A percentile compares a stretch with the other conserved stretches of the same genome.
These are phyloP conservation scores for Quercus tomentella DNA, from an alignment of 331 rosid genomes.

Conservation along the genomic window DNA sequence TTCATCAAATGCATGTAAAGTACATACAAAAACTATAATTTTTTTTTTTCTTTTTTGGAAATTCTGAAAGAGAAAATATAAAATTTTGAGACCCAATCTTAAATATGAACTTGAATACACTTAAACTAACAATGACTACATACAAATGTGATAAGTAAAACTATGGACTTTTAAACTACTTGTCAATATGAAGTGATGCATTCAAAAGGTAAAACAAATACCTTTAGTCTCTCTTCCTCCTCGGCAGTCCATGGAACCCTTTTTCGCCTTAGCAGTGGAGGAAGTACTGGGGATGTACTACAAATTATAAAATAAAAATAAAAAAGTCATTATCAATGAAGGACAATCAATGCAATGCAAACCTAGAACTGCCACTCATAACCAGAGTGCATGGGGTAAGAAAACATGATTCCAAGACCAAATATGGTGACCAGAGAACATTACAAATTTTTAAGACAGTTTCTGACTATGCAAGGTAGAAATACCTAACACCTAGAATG, in stretches of 20 bases:
- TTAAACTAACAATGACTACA: background rate
- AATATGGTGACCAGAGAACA: slow-evolving; percentile 4
- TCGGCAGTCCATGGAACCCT: slow-evolving; percentile 53
- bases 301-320: slow-evolving; percentile 17
- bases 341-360: background rate
- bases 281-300: slow-evolving; percentile 36
- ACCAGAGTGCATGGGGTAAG: background rate
- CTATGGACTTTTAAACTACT: background rate
- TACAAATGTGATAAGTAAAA: background rate
- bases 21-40: background rate
- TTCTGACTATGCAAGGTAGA: slow-evolving; percentile 6
- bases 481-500: slow-evolving; percentile 8
- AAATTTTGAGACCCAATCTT: background rate
- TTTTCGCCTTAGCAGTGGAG: slow-evolving; percentile 31
- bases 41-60: too few relatives aligned
- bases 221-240: slow-evolving; percentile 64
- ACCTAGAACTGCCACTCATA: background rate
- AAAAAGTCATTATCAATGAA: background rate
- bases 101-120: background rate
- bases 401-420: slow-evolving; percentile 7
- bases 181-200: background rate
- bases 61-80: background rate
- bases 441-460: background rate
- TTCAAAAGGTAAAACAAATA: slow-evolving; percentile 14
- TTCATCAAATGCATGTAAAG: background rate